These are phyloP conservation scores for Taxillus chinensis DNA, from an alignment of 164 flowering plant genomes.

Conservation along the genomic window DNA sequence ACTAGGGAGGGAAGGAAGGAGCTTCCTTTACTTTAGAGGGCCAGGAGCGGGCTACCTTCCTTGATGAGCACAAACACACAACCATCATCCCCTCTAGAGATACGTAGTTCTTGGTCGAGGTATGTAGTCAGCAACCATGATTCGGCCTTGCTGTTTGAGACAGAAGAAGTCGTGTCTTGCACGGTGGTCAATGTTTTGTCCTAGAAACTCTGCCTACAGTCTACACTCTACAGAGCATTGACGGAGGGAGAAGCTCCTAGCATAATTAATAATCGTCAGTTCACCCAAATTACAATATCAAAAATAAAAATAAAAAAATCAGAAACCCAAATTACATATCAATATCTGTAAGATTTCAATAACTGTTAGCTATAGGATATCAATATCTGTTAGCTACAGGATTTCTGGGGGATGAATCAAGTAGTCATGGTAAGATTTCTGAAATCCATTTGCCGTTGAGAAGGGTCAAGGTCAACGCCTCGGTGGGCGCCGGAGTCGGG, in stretches of 20 bases:
- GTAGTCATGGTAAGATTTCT: no score
- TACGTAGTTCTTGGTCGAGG: conserved; percentile 79
- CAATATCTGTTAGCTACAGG: no score
- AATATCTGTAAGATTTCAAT: no score
- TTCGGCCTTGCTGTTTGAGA: conserved; percentile 46
- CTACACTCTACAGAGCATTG: conserved; percentile 20
- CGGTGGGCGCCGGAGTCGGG: conserved; percentile 87
- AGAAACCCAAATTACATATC: no score
- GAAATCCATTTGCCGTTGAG: conserved; percentile 92
- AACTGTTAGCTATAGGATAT: no score
- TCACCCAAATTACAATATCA: no score
- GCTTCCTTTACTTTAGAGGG: conserved; percentile 16
- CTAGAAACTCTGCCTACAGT: conserved; percentile 67
- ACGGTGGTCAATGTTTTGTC: conserved; percentile 72
- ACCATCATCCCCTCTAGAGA: conserved; percentile 85
- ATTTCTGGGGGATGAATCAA: no score
- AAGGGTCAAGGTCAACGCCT: conserved; percentile 61
- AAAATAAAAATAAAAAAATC: no score
- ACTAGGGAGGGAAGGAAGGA: background rate
- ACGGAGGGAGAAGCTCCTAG: no score
- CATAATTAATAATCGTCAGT: no score
- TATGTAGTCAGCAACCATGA: conserved; percentile 90
- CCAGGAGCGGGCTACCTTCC: conserved; percentile 64
- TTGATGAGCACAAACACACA: conserved; percentile 82
- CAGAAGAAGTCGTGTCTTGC: conserved; percentile 79